These are phyloP conservation scores for Entrophospora sp. DNA, from an alignment of 192 early-diverging fungal species.

Conservation along the genomic window DNA sequence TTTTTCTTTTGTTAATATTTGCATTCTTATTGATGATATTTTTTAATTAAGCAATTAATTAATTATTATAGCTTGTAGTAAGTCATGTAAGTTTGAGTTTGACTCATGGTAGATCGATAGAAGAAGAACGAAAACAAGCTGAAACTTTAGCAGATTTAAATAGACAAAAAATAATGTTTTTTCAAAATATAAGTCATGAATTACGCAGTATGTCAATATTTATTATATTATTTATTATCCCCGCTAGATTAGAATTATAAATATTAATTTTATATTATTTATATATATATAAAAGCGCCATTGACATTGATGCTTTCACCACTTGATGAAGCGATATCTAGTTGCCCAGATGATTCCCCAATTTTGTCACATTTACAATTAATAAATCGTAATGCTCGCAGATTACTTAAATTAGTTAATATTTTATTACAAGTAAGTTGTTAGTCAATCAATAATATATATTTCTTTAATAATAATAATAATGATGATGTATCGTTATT, in stretches of 20 bases:
- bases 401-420: constrained; percentile 53
- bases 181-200: constrained; percentile 39
- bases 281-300: constrained; percentile 27
- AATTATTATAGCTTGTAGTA: constrained; percentile 20
- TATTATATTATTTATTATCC: not conserved
- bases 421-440: constrained; percentile 34
- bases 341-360: constrained; percentile 21
- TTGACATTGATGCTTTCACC: constrained; percentile 49
- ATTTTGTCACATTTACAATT: constrained; percentile 27
- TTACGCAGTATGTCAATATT: constrained; percentile 30
- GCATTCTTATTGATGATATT: not conserved
- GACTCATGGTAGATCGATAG: constrained; percentile 27
- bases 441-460: not conserved
- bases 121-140: constrained; percentile 30
- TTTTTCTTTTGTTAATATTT: not conserved
- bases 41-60: not conserved
- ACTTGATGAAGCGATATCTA: constrained; percentile 35
- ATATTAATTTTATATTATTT: not conserved
- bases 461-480: not conserved
- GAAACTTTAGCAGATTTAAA: constrained; percentile 31
- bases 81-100: constrained; percentile 27
- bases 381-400: constrained; percentile 39
- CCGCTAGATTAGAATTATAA: constrained; percentile 24
- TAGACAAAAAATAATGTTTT: constrained; percentile 33
- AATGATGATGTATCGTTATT: not conserved